Evolutionary conservation across 495 filamentous ascomycete species (phyloP), one percentile per base, ranked within the genome.

Genomic region (Tetracladium marchalianum): DNA sequence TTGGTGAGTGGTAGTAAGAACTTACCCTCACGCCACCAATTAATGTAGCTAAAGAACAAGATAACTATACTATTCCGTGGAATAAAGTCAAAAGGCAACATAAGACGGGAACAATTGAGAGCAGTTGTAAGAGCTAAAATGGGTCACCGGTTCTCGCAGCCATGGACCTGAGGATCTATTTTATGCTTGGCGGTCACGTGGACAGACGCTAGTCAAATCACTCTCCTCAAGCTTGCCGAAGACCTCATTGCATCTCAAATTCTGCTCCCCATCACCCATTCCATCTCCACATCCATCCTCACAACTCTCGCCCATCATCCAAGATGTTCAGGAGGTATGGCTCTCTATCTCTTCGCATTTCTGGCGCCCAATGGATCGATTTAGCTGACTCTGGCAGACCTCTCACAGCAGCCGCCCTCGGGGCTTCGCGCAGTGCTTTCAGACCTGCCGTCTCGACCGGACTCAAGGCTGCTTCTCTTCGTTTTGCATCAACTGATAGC

Each of bases 271-370:
- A 53, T 53, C 47, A 43, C 39, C 55, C 38, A 40, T 37, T 35
- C 18, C 51, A 54, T 62, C 65, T 62, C 62, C 64, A 57, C 59
- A 60, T 58, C 45, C 62, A 60, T 56, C 49, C 41, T 47, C 47
- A 52, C 39, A 41, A 52, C 56, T 55, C 58, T 62, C 55, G 43
- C 37, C 49, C 59, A 62, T 61, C 56, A 46, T 61, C 71, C 78
- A 86, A 68, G 73, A 90, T 90, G 85, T 85, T 86, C 76, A 87
- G 86, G 84, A 88, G 84, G 85, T 90, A 70, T 69, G 81, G 39
- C 55, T 49, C 24, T 47, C 35, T 43, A 49, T 45, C 36, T 44
- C 11, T 42, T 38, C 27, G 47, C 47, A 35, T 36, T 27, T 27
- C 22, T 35, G 39, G 49, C 37, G 9, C 51, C 57, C 65, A 73